A percentile compares a stretch with the other conserved stretches of the same genome.
These are phyloP conservation scores for Pseudocercospora fijiensis DNA, from an alignment of 2,329 filamentous ascomycete species.

Conservation along the genomic window DNA sequence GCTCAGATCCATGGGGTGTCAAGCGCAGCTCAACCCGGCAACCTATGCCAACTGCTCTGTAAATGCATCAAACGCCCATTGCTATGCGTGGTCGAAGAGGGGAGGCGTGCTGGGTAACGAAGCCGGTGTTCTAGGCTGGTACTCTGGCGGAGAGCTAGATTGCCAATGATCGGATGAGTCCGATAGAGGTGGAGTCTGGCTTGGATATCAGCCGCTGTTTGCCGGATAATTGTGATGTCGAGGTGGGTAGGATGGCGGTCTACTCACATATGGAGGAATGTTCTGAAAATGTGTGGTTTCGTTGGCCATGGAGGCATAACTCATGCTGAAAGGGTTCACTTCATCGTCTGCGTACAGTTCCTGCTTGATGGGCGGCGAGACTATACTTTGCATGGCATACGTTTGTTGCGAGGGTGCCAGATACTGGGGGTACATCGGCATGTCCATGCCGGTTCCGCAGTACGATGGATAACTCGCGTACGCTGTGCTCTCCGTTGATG, in stretches of 20 bases:
- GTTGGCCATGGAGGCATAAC: conserved; percentile 62
- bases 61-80: neutral
- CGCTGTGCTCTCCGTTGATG: conserved; percentile 61
- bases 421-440: conserved; percentile 56
- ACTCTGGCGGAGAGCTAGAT: conserved; percentile 45
- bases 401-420: conserved; percentile 45
- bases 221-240: conserved; percentile 24
- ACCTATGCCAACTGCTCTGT: neutral
- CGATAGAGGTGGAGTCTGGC: conserved; percentile 73
- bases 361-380: conserved; percentile 60
- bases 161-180: conserved; percentile 66
- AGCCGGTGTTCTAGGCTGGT: conserved; percentile 59
- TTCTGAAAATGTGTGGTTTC: conserved; percentile 57
- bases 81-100: conserved; percentile 33
- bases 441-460: conserved; percentile 42
- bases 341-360: conserved; percentile 62
- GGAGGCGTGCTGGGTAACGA: conserved; percentile 71
- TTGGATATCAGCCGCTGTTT: conserved; percentile 32
- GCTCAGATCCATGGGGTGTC: neutral
- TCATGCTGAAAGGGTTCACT: conserved; percentile 65
- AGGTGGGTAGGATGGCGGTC: conserved; percentile 26
- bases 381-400: conserved; percentile 43
- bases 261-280: conserved; percentile 68
- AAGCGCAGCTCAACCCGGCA: neutral
- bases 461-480: conserved; percentile 42